Base-by-base conservation (phyloP, 805 yeast species). In the Candida nanaspora region DNA sequence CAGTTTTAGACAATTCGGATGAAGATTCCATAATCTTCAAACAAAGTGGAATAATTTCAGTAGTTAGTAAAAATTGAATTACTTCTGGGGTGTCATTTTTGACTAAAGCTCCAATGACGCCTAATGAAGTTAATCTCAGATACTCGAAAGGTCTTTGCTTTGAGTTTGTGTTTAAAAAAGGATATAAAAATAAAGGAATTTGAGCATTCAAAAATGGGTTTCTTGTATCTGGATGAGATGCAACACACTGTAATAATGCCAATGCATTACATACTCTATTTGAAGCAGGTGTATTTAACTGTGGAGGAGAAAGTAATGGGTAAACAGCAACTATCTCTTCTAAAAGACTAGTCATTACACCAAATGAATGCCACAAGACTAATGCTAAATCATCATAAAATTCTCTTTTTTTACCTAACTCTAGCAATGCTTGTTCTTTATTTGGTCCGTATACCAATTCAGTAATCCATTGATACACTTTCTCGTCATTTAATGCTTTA, bases 71-170 rank as follows among this genome's bases (percentile, higher is more conserved):
- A 56, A 93, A 91, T 46, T 85, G 85, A 46, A 93, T 89, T 34
- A 91, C 98, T 51, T 91, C 96, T 14, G 95, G 87, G 4, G 96
- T 85, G 56, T 91, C 98, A 60, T 89, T 91, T 53, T 93, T 91
- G 21, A 93, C 98, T 41, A 91, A 68, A 0, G 98, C 98, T 18
- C 98, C 98, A 57, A 91, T 86, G 6, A 91, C 98, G 31, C 98
- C 98, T 45, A 91, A 74, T 40, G 95, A 84, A 1, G 98, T 93
- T 48, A 91, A 73, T 47, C 98, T 73, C 53, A 91, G 72, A 59
- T 93, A 93, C 63, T 91, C 98, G 66, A 91, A 93, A 8, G 96
- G 85, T 48, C 96, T 73, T 50, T 87, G 89, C 57, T 89, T 83
- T 29, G 95, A 86, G 48, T 85, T 85, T 4, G 98, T 89, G 56